Percentiles rank a stretch among this genome's conserved stretches.
Conservation (phyloP, 352 stramenopile genomes). For the Phytophthora ohioensis region DNA sequence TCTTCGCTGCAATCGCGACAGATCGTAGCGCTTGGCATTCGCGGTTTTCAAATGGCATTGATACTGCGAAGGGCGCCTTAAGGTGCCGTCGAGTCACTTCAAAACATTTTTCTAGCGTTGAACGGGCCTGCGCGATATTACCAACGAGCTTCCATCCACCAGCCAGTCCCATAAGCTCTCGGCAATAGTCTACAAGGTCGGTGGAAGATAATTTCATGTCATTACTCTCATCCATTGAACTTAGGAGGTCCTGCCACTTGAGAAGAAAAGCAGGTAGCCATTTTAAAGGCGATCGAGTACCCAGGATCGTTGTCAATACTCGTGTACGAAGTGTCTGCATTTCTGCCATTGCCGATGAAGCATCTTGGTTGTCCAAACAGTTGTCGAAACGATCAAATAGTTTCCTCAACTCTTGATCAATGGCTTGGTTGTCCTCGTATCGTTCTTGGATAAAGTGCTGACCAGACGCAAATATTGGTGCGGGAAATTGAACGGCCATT, state of each 20-base stretch:
- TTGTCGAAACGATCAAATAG: conserved; percentile 10
- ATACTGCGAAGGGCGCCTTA: conserved; percentile 13
- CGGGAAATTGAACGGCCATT: conserved; percentile 13
- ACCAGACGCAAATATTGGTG: not conserved
- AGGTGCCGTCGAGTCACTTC: conserved; percentile 15
- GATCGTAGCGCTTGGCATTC: conserved; percentile 18
- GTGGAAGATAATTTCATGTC: not conserved
- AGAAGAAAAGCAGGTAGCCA: conserved; percentile 24
- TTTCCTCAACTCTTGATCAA: conserved; percentile 16
- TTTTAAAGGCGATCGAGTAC: conserved; percentile 15
- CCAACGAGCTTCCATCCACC: conserved; percentile 33
- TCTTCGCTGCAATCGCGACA: conserved; percentile 22
- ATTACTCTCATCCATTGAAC: not conserved
- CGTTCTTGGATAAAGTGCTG: not conserved
- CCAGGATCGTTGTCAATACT: conserved; percentile 17
- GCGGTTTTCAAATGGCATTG: not conserved
- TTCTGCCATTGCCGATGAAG: not conserved
- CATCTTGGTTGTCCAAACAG: not conserved
- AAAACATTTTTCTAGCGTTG: conserved; percentile 19
- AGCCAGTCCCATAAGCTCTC: conserved; percentile 24
- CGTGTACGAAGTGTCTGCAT: conserved; percentile 23
- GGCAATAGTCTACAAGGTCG: conserved; percentile 22
- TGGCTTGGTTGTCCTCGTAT: conserved; percentile 8
- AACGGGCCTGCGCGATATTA: conserved; percentile 19
- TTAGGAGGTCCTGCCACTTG: conserved; percentile 19